These are phyloP conservation scores for Sanghuangporus baumii DNA, from an alignment of 1,284 basidiomycete genomes.

Conservation along the genomic window DNA sequence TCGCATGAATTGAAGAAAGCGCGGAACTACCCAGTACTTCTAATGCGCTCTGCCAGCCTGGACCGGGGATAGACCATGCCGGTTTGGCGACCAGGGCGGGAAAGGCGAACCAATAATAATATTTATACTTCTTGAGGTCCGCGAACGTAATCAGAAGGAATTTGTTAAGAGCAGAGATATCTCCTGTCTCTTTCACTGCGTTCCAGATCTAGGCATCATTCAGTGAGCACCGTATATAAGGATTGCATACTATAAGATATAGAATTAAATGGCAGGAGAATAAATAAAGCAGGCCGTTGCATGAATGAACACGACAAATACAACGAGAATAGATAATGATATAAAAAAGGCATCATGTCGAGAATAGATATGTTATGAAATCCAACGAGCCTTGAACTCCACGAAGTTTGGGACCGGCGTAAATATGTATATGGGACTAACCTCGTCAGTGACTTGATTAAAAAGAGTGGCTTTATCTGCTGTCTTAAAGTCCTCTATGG, in stretches of 20 bases:
- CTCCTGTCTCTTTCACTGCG: constrained; percentile 43
- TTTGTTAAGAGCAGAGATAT: constrained; percentile 53
- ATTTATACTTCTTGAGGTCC: constrained; percentile 97
- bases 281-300: no score
- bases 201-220: constrained; percentile 54
- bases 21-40: constrained; percentile 31
- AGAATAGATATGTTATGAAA: no score
- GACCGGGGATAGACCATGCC: constrained; percentile 71
- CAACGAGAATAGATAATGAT: no score
- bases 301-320: no score
- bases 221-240: no score
- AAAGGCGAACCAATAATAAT: constrained; percentile 97
- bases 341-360: no score
- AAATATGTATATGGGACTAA: constrained; percentile 25
- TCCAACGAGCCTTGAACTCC: neutral
- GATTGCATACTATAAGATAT: no score
- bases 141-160: constrained; percentile 93
- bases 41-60: constrained; percentile 47
- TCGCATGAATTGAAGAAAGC: constrained; percentile 46
- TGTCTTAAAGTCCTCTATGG: constrained; percentile 91
- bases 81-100: constrained; percentile 87
- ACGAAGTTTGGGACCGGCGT: neutral
- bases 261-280: no score
- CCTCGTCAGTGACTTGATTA: constrained; percentile 60
- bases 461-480: constrained; percentile 86